Evolutionary conservation across 2,329 filamentous ascomycete genomes (phyloP).

Genomic region (Teratosphaeria zuluensis): DNA sequence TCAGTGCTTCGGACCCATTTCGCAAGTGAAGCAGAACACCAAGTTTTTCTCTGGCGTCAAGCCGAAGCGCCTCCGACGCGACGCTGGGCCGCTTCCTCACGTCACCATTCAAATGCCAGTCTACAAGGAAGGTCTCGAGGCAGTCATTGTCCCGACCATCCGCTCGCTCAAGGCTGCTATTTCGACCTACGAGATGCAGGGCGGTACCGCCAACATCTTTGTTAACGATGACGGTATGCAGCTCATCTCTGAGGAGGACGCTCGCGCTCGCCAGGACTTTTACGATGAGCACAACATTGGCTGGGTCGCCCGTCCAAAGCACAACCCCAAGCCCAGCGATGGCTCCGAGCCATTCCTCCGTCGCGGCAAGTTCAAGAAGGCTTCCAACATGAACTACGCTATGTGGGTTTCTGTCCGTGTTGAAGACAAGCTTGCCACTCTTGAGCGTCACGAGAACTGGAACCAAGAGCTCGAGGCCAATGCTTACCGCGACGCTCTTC

Average conservation of each 20-base stretch:
- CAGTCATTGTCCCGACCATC: conserved; percentile 30
- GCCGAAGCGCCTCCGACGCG: conserved; percentile 30
- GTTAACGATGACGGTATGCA: conserved; percentile 62
- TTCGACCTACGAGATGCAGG: conserved; percentile 43
- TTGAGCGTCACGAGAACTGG: conserved; percentile 53
- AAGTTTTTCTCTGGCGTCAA: conserved; percentile 37
- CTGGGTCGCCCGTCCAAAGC: conserved; percentile 40
- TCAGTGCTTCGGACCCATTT: conserved; percentile 36
- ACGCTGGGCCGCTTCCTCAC: conserved; percentile 32
- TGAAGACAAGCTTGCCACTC: conserved; percentile 54
- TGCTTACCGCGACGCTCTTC: conserved; percentile 55
- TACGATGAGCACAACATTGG: conserved; percentile 43
- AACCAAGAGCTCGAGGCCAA: conserved; percentile 57
- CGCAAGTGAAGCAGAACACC: conserved; percentile 35
- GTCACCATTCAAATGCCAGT: conserved; percentile 45
- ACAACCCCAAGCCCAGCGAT: conserved; percentile 43
- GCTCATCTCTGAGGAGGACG: conserved; percentile 41
- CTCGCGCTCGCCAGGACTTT: conserved; percentile 36
- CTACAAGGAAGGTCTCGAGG: conserved; percentile 33
- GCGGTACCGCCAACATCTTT: conserved; percentile 59
- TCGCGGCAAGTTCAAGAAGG: conserved; percentile 62
- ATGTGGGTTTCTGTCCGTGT: conserved; percentile 54
- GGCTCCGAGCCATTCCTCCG: conserved; percentile 42
- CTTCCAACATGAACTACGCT: conserved; percentile 65
- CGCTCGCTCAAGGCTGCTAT: conserved; percentile 35